Percentiles rank a stretch among this genome's conserved stretches.
Evolutionary conservation across 2,329 filamentous ascomycete species (phyloP).

Genomic region (Alternaria infectoria): DNA sequence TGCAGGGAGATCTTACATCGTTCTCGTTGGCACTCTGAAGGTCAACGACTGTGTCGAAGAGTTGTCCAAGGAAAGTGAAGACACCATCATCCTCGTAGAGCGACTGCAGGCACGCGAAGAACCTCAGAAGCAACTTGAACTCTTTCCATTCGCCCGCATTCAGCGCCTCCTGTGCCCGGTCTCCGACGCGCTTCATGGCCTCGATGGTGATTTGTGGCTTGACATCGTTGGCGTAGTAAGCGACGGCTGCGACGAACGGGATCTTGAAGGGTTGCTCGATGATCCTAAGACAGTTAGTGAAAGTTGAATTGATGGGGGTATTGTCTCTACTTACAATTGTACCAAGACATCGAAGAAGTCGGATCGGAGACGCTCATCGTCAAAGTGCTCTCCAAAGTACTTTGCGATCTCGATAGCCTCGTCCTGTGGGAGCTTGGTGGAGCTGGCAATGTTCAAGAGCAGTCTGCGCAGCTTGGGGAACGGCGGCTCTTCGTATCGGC

Average conservation of each 20-base stretch:
- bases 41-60: constrained; percentile 91
- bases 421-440: constrained; percentile 44
- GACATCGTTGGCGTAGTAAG: constrained; percentile 78
- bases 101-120: constrained; percentile 84
- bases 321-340: constrained; percentile 65
- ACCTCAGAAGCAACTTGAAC: constrained; percentile 88
- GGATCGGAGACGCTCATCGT: constrained; percentile 77
- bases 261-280: constrained; percentile 96
- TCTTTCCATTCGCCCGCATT: constrained; percentile 81
- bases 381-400: constrained; percentile 75
- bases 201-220: constrained; percentile 77
- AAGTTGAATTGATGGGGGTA: background rate
- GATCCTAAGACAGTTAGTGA: constrained; percentile 54
- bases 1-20: constrained; percentile 68
- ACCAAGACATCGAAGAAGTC: constrained; percentile 76
- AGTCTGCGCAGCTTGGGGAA: constrained; percentile 43
- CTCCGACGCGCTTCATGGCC: constrained; percentile 68
- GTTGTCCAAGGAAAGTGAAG: constrained; percentile 82
- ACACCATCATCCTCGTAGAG: constrained; percentile 83
- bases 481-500: constrained; percentile 45
- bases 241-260: constrained; percentile 87
- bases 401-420: constrained; percentile 56
- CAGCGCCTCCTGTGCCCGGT: constrained; percentile 70
- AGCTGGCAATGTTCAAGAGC: constrained; percentile 48
- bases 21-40: constrained; percentile 91